Evolutionary conservation across 2,329 filamentous ascomycete species (phyloP), one percentile per base, ranked within the genome.

Genomic region (Tolypocladium ophioglossoides): DNA sequence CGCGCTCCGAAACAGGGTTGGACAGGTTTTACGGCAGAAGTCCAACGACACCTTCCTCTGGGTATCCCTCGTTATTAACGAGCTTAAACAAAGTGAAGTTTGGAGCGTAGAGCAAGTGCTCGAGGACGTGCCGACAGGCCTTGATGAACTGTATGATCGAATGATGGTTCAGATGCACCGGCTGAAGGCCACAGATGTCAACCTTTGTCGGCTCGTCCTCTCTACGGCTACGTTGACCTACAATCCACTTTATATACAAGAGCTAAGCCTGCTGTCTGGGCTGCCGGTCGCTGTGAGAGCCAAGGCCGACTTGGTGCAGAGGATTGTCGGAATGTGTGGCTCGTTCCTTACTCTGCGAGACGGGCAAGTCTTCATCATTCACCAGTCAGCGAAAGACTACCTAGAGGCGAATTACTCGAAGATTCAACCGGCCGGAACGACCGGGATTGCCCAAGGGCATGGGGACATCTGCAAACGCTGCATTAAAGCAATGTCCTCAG

Each of bases 301-400:
- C 30, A 30, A 30, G 8, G 30, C 14, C 16, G n/a, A 22, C 22
- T 4, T 4, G 18, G 18, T 41, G 39, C 16, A n/a, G n/a, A 11
- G 22, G n/a, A 22, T 41, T 16, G n/a, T 41, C 14, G n/a, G 16
- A 9, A 11, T 20, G 10, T 41, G 39, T 10, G 67, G 71, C n/a
- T 77, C 70, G 8, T 73, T 76, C 52, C 59, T 76, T 0, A 71
- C 63, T 1, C 16, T 71, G 37, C 61, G 60, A 39, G 51, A 69
- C 0, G 55, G 44, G 2, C 56, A 38, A 0, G 49, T 75, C 11
- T 68, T 62, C 48, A 67, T 74, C 56, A 63, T 76, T 1, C 72
- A 76, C 56, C 68, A 73, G 54, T 75, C 72, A 4, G 74, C 71
- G 0, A 73, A 74, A 56, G 72, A 76, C n/a, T 73, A 64, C 57